Conservation (phyloP, 352 stramenopile species). For the Phytopythium montanum region DNA sequence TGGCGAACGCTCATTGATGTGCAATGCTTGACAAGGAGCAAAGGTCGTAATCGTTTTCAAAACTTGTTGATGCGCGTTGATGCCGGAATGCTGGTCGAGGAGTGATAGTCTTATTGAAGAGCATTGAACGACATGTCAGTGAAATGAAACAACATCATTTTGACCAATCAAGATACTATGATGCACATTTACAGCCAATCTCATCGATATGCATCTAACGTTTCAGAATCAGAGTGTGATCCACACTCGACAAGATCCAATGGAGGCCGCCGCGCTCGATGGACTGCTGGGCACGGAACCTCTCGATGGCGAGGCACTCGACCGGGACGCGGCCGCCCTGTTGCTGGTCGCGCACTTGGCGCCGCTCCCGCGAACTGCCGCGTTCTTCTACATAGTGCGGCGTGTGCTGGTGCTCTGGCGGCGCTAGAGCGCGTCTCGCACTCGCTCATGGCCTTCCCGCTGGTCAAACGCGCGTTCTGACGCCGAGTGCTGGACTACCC, state of each 20-base stretch:
- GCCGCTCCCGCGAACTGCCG: neutral
- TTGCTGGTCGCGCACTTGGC: conserved; percentile 25
- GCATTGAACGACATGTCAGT: neutral
- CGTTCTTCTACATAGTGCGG: conserved; percentile 5
- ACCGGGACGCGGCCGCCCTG: conserved; percentile 15
- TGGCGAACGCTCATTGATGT: neutral
- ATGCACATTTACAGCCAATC: no score
- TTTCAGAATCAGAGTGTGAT: no score
- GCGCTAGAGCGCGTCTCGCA: conserved; percentile 28
- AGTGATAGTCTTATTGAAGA: neutral
- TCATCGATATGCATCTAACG: no score
- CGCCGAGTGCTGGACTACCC: conserved; percentile 19
- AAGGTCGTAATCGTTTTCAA: neutral
- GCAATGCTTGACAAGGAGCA: neutral
- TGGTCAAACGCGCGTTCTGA: conserved; percentile 36
- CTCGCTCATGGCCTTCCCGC: conserved; percentile 22
- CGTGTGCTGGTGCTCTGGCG: conserved; percentile 1
- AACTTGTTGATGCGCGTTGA: neutral
- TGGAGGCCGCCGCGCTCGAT: neutral
- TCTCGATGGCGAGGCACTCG: neutral
- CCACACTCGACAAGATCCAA: neutral
- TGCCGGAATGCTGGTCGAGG: neutral
- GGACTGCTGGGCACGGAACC: neutral
- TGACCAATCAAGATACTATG: neutral
- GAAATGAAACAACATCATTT: neutral